Evolutionary conservation across 2,329 filamentous ascomycete species (phyloP).

Genomic region (Colletotrichum sansevieriae): DNA sequence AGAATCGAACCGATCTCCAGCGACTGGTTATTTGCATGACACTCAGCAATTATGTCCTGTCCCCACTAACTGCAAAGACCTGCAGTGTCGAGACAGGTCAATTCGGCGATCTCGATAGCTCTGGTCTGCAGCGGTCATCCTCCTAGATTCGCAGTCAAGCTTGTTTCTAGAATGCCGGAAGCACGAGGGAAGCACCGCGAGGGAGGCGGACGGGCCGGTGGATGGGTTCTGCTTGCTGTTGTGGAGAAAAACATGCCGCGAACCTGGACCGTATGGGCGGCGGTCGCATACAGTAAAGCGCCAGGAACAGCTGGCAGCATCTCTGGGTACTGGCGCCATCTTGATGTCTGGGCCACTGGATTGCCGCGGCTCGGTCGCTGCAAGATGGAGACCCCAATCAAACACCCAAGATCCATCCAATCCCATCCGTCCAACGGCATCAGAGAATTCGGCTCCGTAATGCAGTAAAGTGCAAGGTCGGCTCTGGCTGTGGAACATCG

Average conservation of each 20-base stretch:
- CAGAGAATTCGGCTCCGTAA: slow-evolving; percentile 25
- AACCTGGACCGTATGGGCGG: slow-evolving; percentile 2
- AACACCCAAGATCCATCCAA: slow-evolving; percentile 26
- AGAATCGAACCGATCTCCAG: slow-evolving; percentile 25
- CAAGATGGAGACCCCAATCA: slow-evolving; percentile 37
- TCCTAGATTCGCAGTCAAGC: slow-evolving; percentile 2
- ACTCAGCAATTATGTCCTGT: slow-evolving; percentile 13
- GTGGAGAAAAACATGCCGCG: slow-evolving; percentile 20
- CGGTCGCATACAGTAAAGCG: slow-evolving; percentile 13
- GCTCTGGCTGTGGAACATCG: slow-evolving; percentile 14
- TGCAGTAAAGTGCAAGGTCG: slow-evolving; percentile 27
- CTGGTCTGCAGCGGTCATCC: slow-evolving; percentile 32
- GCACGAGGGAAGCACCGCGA: slow-evolving; percentile 17
- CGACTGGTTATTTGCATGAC: slow-evolving; percentile 31
- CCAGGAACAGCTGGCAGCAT: slow-evolving; percentile 22
- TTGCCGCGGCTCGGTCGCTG: slow-evolving; percentile 32
- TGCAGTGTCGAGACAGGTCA: slow-evolving; percentile 17
- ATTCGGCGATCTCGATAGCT: slow-evolving; percentile 25
- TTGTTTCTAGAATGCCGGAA: slow-evolving; percentile 37
- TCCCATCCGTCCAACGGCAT: slow-evolving; percentile 15
- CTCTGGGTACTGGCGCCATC: slow-evolving; percentile 23
- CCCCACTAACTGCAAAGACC: background rate
- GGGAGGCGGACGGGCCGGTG: slow-evolving; percentile 13
- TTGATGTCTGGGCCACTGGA: slow-evolving; percentile 16
- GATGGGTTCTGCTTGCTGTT: slow-evolving; percentile 14